A percentile compares a stretch with the other conserved stretches of the same genome.
phyloP scores from a whole-genome alignment of 2,329 filamentous ascomycete genomes.

The Fusarium nodosum region DNA sequence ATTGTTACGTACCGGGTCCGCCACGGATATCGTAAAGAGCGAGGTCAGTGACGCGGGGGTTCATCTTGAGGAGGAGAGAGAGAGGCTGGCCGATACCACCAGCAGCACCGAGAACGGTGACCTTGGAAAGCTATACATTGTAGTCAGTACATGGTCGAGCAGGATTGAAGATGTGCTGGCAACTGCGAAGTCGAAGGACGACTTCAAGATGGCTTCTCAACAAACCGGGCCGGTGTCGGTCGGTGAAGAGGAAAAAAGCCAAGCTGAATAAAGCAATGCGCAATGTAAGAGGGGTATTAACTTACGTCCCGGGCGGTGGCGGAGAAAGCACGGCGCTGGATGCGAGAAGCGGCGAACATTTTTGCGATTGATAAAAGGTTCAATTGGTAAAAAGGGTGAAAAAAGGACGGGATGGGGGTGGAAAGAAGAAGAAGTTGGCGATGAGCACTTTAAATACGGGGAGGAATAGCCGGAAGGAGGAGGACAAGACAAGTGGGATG shows the following conservation, averaged over 20 bases:
- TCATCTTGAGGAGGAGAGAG: slow-evolving; percentile 98
- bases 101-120: slow-evolving; percentile 94
- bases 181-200: slow-evolving; percentile 2
- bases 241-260: slow-evolving; percentile 38
- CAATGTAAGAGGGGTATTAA: slow-evolving; percentile 39
- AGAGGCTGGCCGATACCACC: slow-evolving; percentile 99
- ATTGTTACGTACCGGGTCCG: no score
- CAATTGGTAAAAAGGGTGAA: slow-evolving; percentile 46
- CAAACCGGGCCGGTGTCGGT: slow-evolving; percentile 38
- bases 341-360: slow-evolving; percentile 80
- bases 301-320: slow-evolving; percentile 82
- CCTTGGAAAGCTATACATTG: slow-evolving; percentile 85
- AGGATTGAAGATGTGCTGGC: not conserved
- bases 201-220: slow-evolving; percentile 5
- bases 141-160: slow-evolving; percentile 35
- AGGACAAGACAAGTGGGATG: slow-evolving; percentile 22
- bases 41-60: slow-evolving; percentile 92
- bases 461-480: slow-evolving; percentile 37
- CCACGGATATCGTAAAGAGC: slow-evolving; percentile 98
- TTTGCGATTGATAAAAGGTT: slow-evolving; percentile 49
- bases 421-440: slow-evolving; percentile 42
- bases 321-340: slow-evolving; percentile 86
- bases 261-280: slow-evolving; percentile 20
- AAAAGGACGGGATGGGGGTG: slow-evolving; percentile 41
- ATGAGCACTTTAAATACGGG: slow-evolving; percentile 49